Evolutionary conservation across 2,329 filamentous ascomycete species (phyloP).

Genomic region (Aspergillus flavus): DNA sequence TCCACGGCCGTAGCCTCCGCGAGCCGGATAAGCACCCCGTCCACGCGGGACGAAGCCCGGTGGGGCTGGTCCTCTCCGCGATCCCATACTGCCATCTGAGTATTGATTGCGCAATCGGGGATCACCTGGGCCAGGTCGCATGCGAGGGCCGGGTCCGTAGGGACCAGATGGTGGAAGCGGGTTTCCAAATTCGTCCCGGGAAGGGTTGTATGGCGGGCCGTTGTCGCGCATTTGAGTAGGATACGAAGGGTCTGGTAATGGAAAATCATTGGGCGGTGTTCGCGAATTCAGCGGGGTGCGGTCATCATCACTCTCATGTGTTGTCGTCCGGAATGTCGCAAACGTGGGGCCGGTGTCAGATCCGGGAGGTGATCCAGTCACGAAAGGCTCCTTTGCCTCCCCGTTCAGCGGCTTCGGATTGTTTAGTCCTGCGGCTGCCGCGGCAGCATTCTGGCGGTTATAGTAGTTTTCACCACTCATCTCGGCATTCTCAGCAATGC

Average conservation of each 20-base stretch:
- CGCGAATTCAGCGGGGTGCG: slow-evolving; percentile 42
- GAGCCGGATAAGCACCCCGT: slow-evolving; percentile 57
- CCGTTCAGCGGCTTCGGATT: slow-evolving; percentile 38
- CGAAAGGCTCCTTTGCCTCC: slow-evolving; percentile 60
- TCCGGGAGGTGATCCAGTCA: slow-evolving; percentile 57
- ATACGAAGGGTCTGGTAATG: slow-evolving; percentile 30
- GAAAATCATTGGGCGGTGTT: slow-evolving; percentile 32
- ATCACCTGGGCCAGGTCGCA: slow-evolving; percentile 47
- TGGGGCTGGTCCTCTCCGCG: slow-evolving; percentile 41
- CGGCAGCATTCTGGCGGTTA: slow-evolving; percentile 57
- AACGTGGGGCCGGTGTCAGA: slow-evolving; percentile 54
- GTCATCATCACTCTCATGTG: slow-evolving; percentile 43
- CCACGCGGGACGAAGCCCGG: slow-evolving; percentile 55
- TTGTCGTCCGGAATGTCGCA: slow-evolving; percentile 42
- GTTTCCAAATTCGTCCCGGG: slow-evolving; percentile 43
- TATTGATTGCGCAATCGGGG: slow-evolving; percentile 48
- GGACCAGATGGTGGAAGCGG: slow-evolving; percentile 41
- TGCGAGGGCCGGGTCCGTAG: slow-evolving; percentile 31
- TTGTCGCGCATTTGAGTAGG: slow-evolving; percentile 31
- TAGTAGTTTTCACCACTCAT: slow-evolving; percentile 97
- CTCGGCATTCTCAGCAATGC: slow-evolving; percentile 90
- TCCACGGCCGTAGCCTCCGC: slow-evolving; percentile 49
- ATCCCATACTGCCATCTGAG: slow-evolving; percentile 51
- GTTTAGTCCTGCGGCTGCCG: slow-evolving; percentile 29
- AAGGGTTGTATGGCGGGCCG: slow-evolving; percentile 34